Evolutionary conservation across 78 protist genomes (phyloP).

Genomic region (Dictyostelium purpureum): DNA sequence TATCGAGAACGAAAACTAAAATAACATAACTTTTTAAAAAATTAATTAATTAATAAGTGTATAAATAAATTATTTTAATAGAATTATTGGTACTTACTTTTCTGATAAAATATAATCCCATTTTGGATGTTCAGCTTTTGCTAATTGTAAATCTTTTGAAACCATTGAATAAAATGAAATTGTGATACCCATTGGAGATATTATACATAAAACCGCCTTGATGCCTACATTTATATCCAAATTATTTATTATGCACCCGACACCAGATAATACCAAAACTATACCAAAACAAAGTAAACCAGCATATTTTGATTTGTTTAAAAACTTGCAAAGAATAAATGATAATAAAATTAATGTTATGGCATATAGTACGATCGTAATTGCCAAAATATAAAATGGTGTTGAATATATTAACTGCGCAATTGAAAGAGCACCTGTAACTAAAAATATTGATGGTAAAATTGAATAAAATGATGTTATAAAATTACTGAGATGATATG

Average conservation of each 20-base stretch:
- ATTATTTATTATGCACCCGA: background rate
- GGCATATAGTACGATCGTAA: background rate
- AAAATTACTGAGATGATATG: constrained; percentile 6
- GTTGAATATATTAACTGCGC: background rate
- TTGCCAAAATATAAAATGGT: background rate
- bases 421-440: background rate
- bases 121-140: background rate
- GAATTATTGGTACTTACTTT: background rate
- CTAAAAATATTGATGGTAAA: background rate
- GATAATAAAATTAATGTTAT: background rate
- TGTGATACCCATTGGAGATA: constrained; percentile 5
- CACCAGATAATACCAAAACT: background rate
- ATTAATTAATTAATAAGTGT: too few relatives aligned
- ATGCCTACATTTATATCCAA: background rate
- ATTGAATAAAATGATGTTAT: background rate
- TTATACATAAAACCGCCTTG: background rate
- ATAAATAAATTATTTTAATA: too few relatives aligned
- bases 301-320: constrained; percentile 7
- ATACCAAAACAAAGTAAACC: background rate
- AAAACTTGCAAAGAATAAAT: constrained; percentile 4
- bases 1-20: background rate
- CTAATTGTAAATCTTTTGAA: background rate
- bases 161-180: background rate
- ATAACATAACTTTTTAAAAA: too few relatives aligned
- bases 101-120: background rate